Base-by-base conservation (phyloP, 192 early-diverging fungal genomes). In the Backusella westeae region DNA sequence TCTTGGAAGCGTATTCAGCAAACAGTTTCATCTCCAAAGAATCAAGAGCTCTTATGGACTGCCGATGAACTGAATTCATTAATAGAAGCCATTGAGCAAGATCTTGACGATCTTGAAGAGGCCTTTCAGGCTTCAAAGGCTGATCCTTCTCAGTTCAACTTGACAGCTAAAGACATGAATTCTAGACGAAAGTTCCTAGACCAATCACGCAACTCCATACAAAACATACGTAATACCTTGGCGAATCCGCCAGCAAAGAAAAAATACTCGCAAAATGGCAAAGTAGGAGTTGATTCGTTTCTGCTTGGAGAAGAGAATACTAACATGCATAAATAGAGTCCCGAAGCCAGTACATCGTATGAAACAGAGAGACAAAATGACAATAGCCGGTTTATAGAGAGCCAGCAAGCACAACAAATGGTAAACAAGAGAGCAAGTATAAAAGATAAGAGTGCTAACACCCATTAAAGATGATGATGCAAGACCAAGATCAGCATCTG, bases 401-500 rank as follows among this genome's bases (percentile, higher is more conserved):
- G 75, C 35, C 78, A 79, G 46, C 49, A 74, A 26, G 39, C 46
- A 26, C 79, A 83, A 29, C 83, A 87, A 73, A 76, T 72, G 34
- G 83, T 84, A 75, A 46, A 74, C 6, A 34, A 2, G 17, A 23
- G 9, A 49, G 5, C 14, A 49, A 44, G 17, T 19, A 8, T 44
- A 32, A 10, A 38, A 52, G 7, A 53, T 0, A 59, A 38, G 26
- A 19, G 52, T 42, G 52, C 42, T 39, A 21, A 70, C 5, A 41
- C 68, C 41, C 59, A 9, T 67, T 21, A 23, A 15, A 90, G 87
- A 80, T 88, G 35, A 63, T 90, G 44, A 80, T 90, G 74, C 80
- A 86, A 74, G 87, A 90, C 42, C 89, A 90, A 72, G 89, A 90
- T 68, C 78, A 83, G 8, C 89, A 90, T 63, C 44, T 90, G 72